Base-by-base conservation (phyloP, 2,329 filamentous ascomycete species). In the Fusarium sp. region DNA sequence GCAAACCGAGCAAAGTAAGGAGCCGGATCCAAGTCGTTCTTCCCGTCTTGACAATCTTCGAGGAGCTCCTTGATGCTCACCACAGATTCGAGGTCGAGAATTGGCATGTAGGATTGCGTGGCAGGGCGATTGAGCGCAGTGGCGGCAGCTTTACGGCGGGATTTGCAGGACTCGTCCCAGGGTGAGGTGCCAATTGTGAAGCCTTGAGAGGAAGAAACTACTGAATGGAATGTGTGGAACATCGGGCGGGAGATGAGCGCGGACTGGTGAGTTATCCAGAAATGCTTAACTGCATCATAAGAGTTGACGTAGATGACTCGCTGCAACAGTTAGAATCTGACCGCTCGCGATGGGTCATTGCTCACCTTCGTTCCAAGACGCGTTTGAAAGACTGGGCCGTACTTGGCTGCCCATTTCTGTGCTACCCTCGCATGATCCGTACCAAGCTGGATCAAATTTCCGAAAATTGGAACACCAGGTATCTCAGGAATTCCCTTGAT, bases 101-200 rank as follows among this genome's bases (percentile, higher is more conserved):
- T 92, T 0, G 92, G 92, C 87, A 94, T 91, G 76, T 95, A 95
- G 0, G 89, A 89, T 73, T 93, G 90, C 2, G 92, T 87, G 0
- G 92, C 89, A 0, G 92, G 91, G 1, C 90, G 86, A 76, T 94
- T 94, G 22, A 95, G 83, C 0, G 92, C 92, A 6, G 92, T 93
- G 6, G 90, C 92, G 2, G 92, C 92, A 0, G 91, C 92, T 80
- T 93, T 94, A 65, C 92, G 87, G 11, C 92, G 86, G 24, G 84
- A 83, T 77, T 94, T 95, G 79, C 91, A 93, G 3, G 89, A 92
- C 50, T 93, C 92, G 65, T 94, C 91, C 90, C 92, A 96, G 0
- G 92, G 92, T 0, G 91, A 94, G 0, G 92, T 93, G 2, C 92
- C 92, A 63, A 96, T 93, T 0, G 92, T 95, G 78, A 93, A 92